Evolutionary conservation across 1,284 basidiomycete genomes (phyloP).

Genomic region (Pyrrhoderma lamaoense): DNA sequence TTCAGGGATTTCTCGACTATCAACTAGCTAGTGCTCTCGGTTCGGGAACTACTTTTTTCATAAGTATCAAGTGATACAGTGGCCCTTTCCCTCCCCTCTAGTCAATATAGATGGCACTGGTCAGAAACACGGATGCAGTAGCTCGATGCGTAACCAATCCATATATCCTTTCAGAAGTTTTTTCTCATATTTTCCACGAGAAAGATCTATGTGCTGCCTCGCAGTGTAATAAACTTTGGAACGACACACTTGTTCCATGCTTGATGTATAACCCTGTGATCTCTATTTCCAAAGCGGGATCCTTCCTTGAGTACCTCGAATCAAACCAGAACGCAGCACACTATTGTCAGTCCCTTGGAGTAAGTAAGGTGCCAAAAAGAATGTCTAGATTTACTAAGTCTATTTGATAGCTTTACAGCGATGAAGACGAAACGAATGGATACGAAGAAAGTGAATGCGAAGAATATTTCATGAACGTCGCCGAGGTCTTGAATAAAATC

Average conservation of each 20-base stretch:
- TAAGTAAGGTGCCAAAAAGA: background rate
- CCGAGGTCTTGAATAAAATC: too few relatives aligned
- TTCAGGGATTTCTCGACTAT: too few relatives aligned
- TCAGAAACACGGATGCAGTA: too few relatives aligned
- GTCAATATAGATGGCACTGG: too few relatives aligned
- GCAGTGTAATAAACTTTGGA: slow-evolving; percentile 4
- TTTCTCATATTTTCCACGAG: slow-evolving; percentile 3
- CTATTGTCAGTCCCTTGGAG: slow-evolving; percentile 9
- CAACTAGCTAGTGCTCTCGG: too few relatives aligned
- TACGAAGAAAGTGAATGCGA: background rate
- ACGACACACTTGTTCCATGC: slow-evolving; percentile 5
- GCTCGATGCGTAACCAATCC: slow-evolving; percentile 7
- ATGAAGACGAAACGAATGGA: background rate
- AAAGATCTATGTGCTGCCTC: slow-evolving; percentile 8
- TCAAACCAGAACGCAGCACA: slow-evolving; percentile 5
- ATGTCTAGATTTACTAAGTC: too few relatives aligned
- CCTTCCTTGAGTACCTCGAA: slow-evolving; percentile 8
- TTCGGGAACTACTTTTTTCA: too few relatives aligned
- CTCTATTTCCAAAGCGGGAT: background rate
- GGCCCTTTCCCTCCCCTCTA: too few relatives aligned
- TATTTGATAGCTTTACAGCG: too few relatives aligned
- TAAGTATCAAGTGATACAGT: too few relatives aligned
- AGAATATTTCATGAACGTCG: too few relatives aligned
- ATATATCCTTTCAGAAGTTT: slow-evolving; percentile 8
- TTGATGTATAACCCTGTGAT: slow-evolving; percentile 2